These are phyloP conservation scores for Glycine latifolia DNA, from an alignment of 306 rosid genomes.

Conservation along the genomic window DNA sequence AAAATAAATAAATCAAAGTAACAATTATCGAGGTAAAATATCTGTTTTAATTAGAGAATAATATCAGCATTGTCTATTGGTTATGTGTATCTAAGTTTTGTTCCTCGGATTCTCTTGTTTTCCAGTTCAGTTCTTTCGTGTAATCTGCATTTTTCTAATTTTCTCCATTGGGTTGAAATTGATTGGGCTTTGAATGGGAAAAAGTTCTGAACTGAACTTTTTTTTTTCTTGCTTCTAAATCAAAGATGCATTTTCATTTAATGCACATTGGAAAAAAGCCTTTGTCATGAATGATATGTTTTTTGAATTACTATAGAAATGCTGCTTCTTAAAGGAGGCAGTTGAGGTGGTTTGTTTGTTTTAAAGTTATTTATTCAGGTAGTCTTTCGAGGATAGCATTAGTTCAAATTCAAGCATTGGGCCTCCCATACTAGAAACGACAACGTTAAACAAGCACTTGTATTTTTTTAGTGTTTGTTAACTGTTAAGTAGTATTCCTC, in stretches of 20 bases:
- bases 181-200: background rate
- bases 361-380: conserved; percentile 6
- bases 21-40: background rate
- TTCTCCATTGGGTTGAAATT: conserved; percentile 8
- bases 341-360: conserved; percentile 15
- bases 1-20: no score
- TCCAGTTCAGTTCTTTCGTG: background rate
- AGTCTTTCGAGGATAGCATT: background rate
- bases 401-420: no score
- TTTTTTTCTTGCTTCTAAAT: background rate
- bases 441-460: background rate
- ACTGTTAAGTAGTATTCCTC: background rate
- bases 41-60: background rate
- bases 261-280: background rate
- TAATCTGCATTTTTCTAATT: background rate
- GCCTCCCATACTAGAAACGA: background rate
- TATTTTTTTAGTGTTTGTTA: background rate
- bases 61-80: background rate
- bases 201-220: background rate
- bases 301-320: background rate
- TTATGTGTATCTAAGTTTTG: background rate
- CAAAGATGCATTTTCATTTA: background rate
- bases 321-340: background rate
- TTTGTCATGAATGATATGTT: background rate
- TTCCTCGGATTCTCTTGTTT: background rate